Conservation (phyloP, 164 flowering plant genomes). For the Stephania cephalantha region DNA sequence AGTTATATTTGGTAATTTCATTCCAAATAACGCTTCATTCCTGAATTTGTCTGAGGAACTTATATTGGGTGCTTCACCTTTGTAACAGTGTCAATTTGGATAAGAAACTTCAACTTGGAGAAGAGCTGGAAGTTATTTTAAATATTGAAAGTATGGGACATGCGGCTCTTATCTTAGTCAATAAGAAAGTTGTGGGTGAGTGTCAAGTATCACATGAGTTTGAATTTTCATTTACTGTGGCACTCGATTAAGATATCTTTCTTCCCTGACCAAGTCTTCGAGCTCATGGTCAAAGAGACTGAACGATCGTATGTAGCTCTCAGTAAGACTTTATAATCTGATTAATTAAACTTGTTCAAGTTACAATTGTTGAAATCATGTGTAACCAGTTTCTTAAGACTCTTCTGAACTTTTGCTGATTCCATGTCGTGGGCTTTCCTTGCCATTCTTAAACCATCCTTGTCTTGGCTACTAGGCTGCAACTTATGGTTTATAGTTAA, state of each 20-base stretch:
- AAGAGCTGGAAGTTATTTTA: conserved; percentile 24
- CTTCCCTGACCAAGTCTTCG: neutral
- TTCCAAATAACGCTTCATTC: neutral
- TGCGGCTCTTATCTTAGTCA: conserved; percentile 49
- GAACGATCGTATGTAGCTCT: neutral
- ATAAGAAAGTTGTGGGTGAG: conserved; percentile 39
- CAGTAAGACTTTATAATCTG: neutral
- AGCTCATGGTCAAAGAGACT: neutral
- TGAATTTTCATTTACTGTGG: neutral
- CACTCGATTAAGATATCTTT: neutral
- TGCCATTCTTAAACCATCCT: too few species aligned
- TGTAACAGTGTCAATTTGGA: conserved; percentile 27
- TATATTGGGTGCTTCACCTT: conserved; percentile 3
- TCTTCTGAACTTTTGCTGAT: neutral
- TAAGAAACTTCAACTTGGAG: conserved; percentile 14
- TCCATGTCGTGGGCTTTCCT: neutral
- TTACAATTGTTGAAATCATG: neutral
- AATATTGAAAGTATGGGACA: conserved; percentile 47
- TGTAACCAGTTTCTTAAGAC: neutral
- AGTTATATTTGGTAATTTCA: neutral
- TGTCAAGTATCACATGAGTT: neutral
- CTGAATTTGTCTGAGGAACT: neutral
- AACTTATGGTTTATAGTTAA: too few species aligned
- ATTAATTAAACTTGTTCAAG: too few species aligned
- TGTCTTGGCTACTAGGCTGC: too few species aligned